Percentiles rank a stretch among this genome's conserved stretches.
phyloP scores from a whole-genome alignment of 1,284 basidiomycete species.

The Heliocybe sulcata region DNA sequence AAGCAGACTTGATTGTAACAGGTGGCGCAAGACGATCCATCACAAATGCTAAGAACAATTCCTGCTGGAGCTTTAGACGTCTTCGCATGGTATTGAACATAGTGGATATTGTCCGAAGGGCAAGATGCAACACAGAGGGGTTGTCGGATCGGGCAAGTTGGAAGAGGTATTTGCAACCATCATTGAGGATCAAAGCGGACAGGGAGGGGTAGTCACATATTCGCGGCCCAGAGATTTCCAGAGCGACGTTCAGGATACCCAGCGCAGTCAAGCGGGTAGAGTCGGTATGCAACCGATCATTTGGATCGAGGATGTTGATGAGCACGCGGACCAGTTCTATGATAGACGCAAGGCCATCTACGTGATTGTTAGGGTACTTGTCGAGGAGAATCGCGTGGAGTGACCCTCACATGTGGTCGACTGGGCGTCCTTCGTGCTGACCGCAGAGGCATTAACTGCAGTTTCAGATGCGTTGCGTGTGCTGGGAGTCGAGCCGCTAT shows the following conservation, averaged over 20 bases:
- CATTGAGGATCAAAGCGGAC: slow-evolving; percentile 70
- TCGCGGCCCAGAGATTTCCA: slow-evolving; percentile 78
- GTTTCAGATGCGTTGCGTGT: slow-evolving; percentile 1
- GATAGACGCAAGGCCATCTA: slow-evolving; percentile 89
- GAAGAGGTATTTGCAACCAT: slow-evolving; percentile 95
- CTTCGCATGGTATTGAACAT: slow-evolving; percentile 86
- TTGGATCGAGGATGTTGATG: slow-evolving; percentile 92
- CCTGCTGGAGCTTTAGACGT: slow-evolving; percentile 93
- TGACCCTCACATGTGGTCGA: neutral
- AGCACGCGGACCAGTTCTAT: slow-evolving; percentile 92
- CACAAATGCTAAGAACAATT: slow-evolving; percentile 90
- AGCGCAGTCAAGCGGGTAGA: slow-evolving; percentile 90
- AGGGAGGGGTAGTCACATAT: slow-evolving; percentile 76
- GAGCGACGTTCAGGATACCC: slow-evolving; percentile 82
- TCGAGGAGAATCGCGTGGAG: neutral
- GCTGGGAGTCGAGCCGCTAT: slow-evolving; percentile 28
- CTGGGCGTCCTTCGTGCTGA: neutral
- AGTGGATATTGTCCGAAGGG: slow-evolving; percentile 82
- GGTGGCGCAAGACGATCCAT: slow-evolving; percentile 82
- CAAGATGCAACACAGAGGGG: slow-evolving; percentile 68
- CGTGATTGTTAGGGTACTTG: slow-evolving; percentile 5
- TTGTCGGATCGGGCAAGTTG: slow-evolving; percentile 90
- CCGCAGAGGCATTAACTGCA: neutral
- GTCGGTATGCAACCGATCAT: slow-evolving; percentile 92
- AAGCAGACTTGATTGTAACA: neutral